Evolutionary conservation across 768 basidiomycete species (phyloP).

Genomic region (Amanita molliuscula): DNA sequence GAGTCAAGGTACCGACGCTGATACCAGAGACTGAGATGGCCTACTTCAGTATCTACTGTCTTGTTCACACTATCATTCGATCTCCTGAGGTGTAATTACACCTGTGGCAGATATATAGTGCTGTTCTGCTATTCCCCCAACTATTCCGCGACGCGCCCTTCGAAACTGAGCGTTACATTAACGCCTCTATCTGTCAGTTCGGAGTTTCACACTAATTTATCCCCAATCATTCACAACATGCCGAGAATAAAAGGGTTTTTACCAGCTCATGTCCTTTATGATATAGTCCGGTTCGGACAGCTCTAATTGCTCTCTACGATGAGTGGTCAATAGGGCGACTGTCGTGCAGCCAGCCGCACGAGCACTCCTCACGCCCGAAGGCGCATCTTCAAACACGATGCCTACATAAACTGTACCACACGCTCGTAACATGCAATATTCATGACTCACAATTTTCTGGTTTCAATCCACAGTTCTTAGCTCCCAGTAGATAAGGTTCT

Average conservation of each 20-base stretch:
- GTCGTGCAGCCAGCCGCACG: conserved; percentile 77
- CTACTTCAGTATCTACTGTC: background rate
- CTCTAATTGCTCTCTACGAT: conserved; percentile 58
- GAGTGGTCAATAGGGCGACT: conserved; percentile 75
- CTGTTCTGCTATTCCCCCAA: background rate
- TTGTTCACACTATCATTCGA: conserved; percentile 1
- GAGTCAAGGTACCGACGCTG: conserved; percentile 10
- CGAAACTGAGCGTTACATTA: background rate
- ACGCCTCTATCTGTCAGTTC: conserved; percentile 1
- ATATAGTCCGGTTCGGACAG: conserved; percentile 56
- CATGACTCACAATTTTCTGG: conserved; percentile 44
- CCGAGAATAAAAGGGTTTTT: conserved; percentile 10
- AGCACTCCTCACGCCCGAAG: conserved; percentile 74
- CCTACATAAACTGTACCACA: conserved; percentile 24
- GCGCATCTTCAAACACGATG: conserved; percentile 89
- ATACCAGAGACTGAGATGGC: background rate
- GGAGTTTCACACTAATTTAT: background rate
- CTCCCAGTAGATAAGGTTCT: conserved; percentile 87
- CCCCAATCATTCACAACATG: background rate
- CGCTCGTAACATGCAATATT: conserved; percentile 4
- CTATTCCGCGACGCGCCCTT: background rate
- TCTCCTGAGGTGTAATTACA: background rate
- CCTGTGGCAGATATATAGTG: background rate
- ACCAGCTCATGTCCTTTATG: conserved; percentile 66
- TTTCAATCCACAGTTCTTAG: conserved; percentile 54